phyloP scores from a whole-genome alignment of 2,329 filamentous ascomycete species.

The Cercospora zeae-maydis region DNA sequence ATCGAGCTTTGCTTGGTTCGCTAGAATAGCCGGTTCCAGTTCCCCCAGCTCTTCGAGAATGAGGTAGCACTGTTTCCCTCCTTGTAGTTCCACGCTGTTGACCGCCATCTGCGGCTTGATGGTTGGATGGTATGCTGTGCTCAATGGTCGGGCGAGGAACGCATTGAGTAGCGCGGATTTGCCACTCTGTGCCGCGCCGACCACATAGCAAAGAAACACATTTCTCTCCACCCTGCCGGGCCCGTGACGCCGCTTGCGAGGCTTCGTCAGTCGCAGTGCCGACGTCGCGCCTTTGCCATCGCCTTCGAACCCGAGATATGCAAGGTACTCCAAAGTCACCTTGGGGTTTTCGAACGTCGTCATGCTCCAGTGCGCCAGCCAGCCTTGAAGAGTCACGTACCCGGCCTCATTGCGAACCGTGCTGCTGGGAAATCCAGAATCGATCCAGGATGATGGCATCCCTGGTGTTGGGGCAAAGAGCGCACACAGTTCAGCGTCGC shows the following conservation, averaged over 20 bases:
- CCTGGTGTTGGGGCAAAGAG: slow-evolving; percentile 93
- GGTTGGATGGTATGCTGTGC: slow-evolving; percentile 79
- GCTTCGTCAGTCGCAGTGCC: slow-evolving; percentile 87
- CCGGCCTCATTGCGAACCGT: slow-evolving; percentile 94
- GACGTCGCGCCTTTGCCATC: slow-evolving; percentile 69
- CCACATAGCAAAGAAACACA: slow-evolving; percentile 87
- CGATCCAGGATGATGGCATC: slow-evolving; percentile 78
- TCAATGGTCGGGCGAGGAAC: slow-evolving; percentile 86
- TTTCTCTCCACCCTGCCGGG: slow-evolving; percentile 87
- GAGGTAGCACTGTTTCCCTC: slow-evolving; percentile 94
- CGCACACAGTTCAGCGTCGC: slow-evolving; percentile 76
- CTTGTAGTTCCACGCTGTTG: slow-evolving; percentile 92
- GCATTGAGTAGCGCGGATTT: slow-evolving; percentile 89
- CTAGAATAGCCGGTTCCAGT: slow-evolving; percentile 88
- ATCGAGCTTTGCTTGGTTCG: slow-evolving; percentile 85
- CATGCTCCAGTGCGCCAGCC: slow-evolving; percentile 99
- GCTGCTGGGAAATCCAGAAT: slow-evolving; percentile 84
- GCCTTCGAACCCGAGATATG: slow-evolving; percentile 91
- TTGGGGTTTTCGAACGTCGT: slow-evolving; percentile 95
- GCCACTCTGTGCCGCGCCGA: slow-evolving; percentile 80
- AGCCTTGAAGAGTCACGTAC: slow-evolving; percentile 92
- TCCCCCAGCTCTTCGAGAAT: slow-evolving; percentile 94
- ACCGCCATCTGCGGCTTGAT: slow-evolving; percentile 92
- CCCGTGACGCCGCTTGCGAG: slow-evolving; percentile 77
- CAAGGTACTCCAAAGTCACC: slow-evolving; percentile 91